Evolutionary conservation across 768 basidiomycete genomes (phyloP).

Genomic region (Suillus sp.): DNA sequence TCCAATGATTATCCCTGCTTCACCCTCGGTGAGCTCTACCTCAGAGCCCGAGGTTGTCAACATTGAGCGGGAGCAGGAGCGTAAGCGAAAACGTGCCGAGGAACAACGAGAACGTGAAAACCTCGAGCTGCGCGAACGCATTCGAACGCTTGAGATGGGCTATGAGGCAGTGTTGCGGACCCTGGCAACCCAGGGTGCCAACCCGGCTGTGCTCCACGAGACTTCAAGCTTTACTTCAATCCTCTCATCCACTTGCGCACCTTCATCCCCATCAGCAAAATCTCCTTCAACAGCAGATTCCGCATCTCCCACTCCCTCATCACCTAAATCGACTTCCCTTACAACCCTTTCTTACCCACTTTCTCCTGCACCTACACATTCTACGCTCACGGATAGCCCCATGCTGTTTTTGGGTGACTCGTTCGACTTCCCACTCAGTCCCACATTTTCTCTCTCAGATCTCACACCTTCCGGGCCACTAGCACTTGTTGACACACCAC

Average conservation of each 20-base stretch:
- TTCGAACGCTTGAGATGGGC: conserved; percentile 76
- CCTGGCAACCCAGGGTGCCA: conserved; percentile 58
- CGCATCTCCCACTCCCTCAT: conserved; percentile 30
- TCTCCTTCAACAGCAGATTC: conserved; percentile 27
- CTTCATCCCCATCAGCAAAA: conserved; percentile 26
- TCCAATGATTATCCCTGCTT: conserved; percentile 29
- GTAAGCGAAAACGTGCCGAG: conserved; percentile 37
- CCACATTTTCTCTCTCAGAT: conserved; percentile 37
- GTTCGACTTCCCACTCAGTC: conserved; percentile 40
- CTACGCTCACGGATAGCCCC: conserved; percentile 40
- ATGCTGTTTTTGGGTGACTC: conserved; percentile 29
- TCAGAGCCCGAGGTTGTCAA: conserved; percentile 29
- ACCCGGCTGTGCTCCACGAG: conserved; percentile 25
- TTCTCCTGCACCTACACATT: conserved; percentile 46
- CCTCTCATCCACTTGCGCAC: conserved; percentile 23
- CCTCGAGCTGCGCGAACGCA: conserved; percentile 71
- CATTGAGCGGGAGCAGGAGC: conserved; percentile 30
- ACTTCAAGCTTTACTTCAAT: conserved; percentile 17
- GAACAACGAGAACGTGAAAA: conserved; percentile 65
- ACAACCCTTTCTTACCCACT: conserved; percentile 38
- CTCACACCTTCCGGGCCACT: conserved; percentile 39
- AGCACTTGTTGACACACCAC: conserved; percentile 24
- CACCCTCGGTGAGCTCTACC: conserved; percentile 14
- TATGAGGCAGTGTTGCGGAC: conserved; percentile 83
- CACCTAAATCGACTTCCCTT: conserved; percentile 26